phyloP scores from a whole-genome alignment of 179 eudicot genomes.

The Amaranthus tricolor region DNA sequence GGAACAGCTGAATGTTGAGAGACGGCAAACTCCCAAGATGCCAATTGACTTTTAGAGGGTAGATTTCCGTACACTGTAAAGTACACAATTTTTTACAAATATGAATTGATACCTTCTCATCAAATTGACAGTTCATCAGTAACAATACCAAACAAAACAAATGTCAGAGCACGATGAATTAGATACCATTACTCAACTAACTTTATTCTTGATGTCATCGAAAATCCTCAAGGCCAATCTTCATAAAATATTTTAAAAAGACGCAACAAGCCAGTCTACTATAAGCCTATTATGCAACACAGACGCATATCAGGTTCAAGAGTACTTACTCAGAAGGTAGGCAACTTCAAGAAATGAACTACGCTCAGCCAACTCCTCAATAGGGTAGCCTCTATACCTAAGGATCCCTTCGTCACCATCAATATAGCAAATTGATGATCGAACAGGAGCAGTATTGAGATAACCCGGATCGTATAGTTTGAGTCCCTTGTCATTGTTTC shows the following conservation, averaged over 20 bases:
- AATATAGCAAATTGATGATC: conserved; percentile 89
- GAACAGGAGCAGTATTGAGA: conserved; percentile 96
- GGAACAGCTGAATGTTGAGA: conserved; percentile 98
- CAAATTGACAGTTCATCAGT: neutral
- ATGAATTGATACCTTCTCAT: neutral
- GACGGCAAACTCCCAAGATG: conserved; percentile 93
- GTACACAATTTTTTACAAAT: neutral
- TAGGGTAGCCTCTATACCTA: conserved; percentile 91
- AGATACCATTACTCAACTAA: neutral
- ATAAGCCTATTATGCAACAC: neutral
- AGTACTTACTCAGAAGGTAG: conserved; percentile 80
- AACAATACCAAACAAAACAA: neutral
- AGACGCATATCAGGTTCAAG: conserved; percentile 7
- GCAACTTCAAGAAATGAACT: conserved; percentile 95
- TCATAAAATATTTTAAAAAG: neutral
- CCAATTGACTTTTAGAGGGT: conserved; percentile 79
- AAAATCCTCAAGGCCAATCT: neutral
- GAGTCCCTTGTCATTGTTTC: conserved; percentile 87
- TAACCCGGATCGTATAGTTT: conserved; percentile 96
- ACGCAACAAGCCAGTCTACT: neutral
- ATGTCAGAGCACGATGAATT: neutral
- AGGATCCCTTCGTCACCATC: conserved; percentile 98
- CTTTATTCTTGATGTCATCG: neutral
- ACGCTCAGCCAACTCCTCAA: conserved; percentile 92
- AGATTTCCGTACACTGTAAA: conserved; percentile 86